Evolutionary conservation across 192 early-diverging fungal genomes (phyloP).

Genomic region (Backusella psychrophila): DNA sequence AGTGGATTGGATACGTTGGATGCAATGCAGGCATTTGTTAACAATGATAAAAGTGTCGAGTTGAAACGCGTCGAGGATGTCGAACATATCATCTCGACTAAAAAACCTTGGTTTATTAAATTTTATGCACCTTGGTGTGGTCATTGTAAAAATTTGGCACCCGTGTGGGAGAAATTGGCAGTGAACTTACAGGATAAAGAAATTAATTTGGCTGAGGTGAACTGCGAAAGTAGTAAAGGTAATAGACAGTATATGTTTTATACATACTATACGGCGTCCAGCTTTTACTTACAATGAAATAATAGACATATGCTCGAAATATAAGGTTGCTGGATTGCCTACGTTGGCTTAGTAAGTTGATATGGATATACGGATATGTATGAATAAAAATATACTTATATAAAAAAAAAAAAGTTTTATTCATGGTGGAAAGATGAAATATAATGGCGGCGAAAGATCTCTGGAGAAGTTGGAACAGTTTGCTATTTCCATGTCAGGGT

Average conservation of each 20-base stretch:
- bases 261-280: neutral
- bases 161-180: conserved; percentile 73
- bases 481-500: neutral
- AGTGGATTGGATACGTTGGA: neutral
- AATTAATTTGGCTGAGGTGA: conserved; percentile 77
- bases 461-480: conserved; percentile 5
- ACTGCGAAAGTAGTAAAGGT: conserved; percentile 69
- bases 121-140: conserved; percentile 91
- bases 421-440: conserved; percentile 13
- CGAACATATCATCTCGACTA: neutral
- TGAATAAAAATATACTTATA: neutral
- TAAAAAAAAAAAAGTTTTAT: conserved; percentile 24
- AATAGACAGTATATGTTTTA: neutral
- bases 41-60: neutral
- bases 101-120: conserved; percentile 71
- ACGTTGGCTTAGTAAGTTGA: conserved; percentile 71
- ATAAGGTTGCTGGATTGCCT: conserved; percentile 79
- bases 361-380: neutral
- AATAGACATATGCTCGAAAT: conserved; percentile 54
- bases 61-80: neutral
- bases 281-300: neutral
- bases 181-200: conserved; percentile 56
- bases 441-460: neutral
- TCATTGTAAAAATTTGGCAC: conserved; percentile 85
- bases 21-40: neutral